phyloP scores from a whole-genome alignment of 371 early-diverging fungal species.

The Apophysomyces sp. region DNA sequence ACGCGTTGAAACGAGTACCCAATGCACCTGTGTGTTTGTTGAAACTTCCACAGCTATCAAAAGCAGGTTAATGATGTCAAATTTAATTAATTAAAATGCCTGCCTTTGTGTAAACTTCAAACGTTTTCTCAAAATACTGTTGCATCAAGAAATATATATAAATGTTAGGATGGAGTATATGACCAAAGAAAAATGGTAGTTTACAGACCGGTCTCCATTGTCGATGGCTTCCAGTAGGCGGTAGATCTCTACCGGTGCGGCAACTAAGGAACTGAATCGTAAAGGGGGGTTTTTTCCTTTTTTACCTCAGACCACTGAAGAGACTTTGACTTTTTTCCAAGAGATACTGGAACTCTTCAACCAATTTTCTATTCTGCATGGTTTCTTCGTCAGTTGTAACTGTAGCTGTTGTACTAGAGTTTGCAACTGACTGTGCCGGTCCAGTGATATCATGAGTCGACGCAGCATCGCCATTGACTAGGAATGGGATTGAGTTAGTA shows the following conservation, averaged over 20 bases:
- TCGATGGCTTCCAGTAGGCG: constrained; percentile 72
- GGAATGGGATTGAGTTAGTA: background rate
- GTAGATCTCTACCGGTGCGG: constrained; percentile 55
- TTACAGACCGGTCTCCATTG: constrained; percentile 70
- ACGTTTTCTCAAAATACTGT: constrained; percentile 93
- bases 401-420: constrained; percentile 3
- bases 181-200: background rate
- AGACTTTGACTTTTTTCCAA: constrained; percentile 95
- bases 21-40: constrained; percentile 81
- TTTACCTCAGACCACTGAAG: constrained; percentile 89
- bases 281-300: background rate
- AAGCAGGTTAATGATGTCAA: background rate
- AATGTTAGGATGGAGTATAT: background rate
- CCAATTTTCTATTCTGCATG: constrained; percentile 47
- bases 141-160: background rate
- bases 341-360: constrained; percentile 92
- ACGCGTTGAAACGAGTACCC: background rate
- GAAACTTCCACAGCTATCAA: constrained; percentile 89
- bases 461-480: background rate
- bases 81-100: background rate
- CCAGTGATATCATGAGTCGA: background rate
- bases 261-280: background rate
- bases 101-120: constrained; percentile 94
- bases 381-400: constrained; percentile 29
- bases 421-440: background rate